Evolutionary conservation across 805 yeast genomes (phyloP), one percentile per base, ranked within the genome.

Genomic region (Teunomyces gatunensis): DNA sequence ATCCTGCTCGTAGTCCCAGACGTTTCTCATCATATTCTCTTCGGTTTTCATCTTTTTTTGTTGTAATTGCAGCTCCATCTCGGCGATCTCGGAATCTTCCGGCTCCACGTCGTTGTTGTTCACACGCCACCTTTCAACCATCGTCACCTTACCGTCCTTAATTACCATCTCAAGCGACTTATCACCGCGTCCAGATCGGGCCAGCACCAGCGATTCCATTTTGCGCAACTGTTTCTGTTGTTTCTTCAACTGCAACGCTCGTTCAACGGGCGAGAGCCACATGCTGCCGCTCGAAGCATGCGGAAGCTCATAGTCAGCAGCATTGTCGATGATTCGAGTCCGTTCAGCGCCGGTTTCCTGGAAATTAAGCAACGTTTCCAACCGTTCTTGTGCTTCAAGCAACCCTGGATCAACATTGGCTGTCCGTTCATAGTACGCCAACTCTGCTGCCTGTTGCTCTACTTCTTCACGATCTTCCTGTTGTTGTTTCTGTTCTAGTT

Each of bases 291-390:
- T 58, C 0, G 77, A 67, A 2, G 60, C 49, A 2, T 71, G 70
- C 0, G 89, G 80, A 47, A 84, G 65, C 43, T 88, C 95, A 61
- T 80, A 89, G 62, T 94, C 99, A 4, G 96, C 81, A 0, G 95
- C 97, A 60, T 89, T 85, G 62, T 94, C 99, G 34, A 95, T 91
- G 52, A 94, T 89, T 55, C 81, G 82, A 0, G 99, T 94, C 62
- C 99, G 76, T 63, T 89, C 95, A 1, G 91, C 88, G 5, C 95
- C 87, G 13, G 91, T 83, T 2, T 80, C 88, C 63, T 94, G 99
- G 64, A 84, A 94, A 51, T 82, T 78, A 39, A 94, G 70, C 42
- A 94, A 68, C 28, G 81, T 85, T 28, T 88, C 87, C 42, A 94
- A 69, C 44, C 91, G 72, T 39, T 80, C 80, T 55, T 87, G 85